Conservation (phyloP, 2,329 filamentous ascomycete genomes). For the Colletotrichum cereale region DNA sequence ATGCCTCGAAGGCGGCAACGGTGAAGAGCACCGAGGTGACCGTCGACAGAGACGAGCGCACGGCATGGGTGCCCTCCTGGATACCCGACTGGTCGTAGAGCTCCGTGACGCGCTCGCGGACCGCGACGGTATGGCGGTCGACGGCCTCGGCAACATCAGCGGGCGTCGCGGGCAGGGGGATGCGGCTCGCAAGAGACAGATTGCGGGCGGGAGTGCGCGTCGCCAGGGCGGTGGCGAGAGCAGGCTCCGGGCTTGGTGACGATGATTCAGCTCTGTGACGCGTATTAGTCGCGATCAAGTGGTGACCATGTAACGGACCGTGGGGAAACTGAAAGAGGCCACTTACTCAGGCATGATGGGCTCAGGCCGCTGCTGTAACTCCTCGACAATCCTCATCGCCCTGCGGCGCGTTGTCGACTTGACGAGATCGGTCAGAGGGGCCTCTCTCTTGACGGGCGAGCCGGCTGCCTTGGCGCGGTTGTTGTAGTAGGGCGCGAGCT, state of each 20-base stretch:
- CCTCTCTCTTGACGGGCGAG: conserved; percentile 73
- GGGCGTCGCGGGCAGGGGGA: conserved; percentile 84
- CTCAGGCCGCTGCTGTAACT: conserved; percentile 52
- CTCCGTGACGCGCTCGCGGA: conserved; percentile 75
- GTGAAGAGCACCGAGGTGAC: conserved; percentile 78
- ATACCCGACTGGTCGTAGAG: conserved; percentile 76
- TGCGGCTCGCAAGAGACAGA: conserved; percentile 67
- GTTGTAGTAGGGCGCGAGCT: conserved; percentile 82
- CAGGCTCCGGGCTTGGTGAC: conserved; percentile 44
- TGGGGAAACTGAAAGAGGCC: neutral
- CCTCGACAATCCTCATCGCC: conserved; percentile 59
- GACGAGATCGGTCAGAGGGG: conserved; percentile 53
- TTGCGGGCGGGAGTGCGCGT: conserved; percentile 63
- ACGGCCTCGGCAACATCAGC: conserved; percentile 81
- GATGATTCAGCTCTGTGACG: conserved; percentile 30
- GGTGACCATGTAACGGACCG: neutral
- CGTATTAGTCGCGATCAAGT: conserved; percentile 30
- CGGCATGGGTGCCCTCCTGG: conserved; percentile 71
- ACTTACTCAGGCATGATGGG: conserved; percentile 58
- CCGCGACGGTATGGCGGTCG: conserved; percentile 75
- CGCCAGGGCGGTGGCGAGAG: conserved; percentile 58
- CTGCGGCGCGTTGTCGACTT: conserved; percentile 62
- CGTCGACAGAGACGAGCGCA: conserved; percentile 79
- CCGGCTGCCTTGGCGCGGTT: conserved; percentile 69
- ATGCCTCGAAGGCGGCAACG: conserved; percentile 77